Base-by-base conservation (phyloP, 305 asterid species). In the Ajuga reptans region DNA sequence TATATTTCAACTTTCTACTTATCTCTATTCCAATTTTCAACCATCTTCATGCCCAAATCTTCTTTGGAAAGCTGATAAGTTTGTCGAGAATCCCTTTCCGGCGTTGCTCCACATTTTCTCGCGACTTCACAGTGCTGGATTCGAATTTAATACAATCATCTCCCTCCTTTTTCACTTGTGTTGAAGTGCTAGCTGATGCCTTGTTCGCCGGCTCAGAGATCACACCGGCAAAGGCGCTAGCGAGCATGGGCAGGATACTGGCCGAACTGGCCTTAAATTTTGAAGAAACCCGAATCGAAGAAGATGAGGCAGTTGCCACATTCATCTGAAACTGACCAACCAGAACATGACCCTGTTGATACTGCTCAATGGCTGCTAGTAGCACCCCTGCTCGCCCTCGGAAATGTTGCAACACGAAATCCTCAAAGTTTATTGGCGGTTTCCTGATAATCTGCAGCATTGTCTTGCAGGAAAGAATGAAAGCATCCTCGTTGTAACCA, bases 351-450 rank as follows among this genome's bases (percentile, higher is more conserved):
- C 86, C 83, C 24, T 65, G 3, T 24, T 9, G 2, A 58, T 83
- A 78, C 1, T 51, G 62, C 1, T 72, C 42, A 21, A 78, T 14
- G 5, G 80, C 80, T 0, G 56, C 71, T 4, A 80, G 36, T n/a
- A 86, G 33, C 10, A 57, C 46, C 2, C 49, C 61, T 1, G 69
- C 60, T 5, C 76, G 73, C 36, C 8, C 41, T 8, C 75, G 52
- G 8, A 82, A 80, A 27, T 84, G 82, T 1, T 64, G 27, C 14
- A 1, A 15, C 6, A 82, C 85, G 2, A 86, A 77, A 1, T 3
- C 31, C 64, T 79, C 85, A 17, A 84, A 86, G 24, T 77, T 64
- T 33, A 65, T 17, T 0, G 87, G 89, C 1, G 86, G 87, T 0
- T 49, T 64, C 3, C 36, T 14, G 5, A 60, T 59, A 3, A 50